phyloP scores from a whole-genome alignment of 2,329 filamentous ascomycete genomes.

The Periconia digitata region DNA sequence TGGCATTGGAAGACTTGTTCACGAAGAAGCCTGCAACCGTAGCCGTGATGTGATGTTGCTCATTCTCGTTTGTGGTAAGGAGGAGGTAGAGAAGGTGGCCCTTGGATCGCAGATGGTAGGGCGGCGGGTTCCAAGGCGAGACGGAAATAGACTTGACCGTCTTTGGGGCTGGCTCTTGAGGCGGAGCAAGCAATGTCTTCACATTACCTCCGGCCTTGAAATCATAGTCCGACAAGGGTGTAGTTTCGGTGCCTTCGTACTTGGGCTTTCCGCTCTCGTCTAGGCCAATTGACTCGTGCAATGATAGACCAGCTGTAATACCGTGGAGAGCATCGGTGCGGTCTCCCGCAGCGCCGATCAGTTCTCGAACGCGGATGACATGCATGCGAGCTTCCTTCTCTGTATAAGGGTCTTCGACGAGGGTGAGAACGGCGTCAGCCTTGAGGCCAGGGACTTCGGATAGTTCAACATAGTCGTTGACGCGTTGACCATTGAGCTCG shows the following conservation, averaged over 20 bases:
- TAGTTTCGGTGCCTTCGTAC: constrained; percentile 35
- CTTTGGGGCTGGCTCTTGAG: constrained; percentile 73
- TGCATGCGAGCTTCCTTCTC: constrained; percentile 98
- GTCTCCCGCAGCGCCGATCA: constrained; percentile 89
- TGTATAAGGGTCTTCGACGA: constrained; percentile 95
- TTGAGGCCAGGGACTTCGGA: constrained; percentile 83
- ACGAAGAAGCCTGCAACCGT: constrained; percentile 96
- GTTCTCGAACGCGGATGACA: constrained; percentile 83
- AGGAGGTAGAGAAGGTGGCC: constrained; percentile 91
- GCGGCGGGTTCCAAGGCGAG: constrained; percentile 95
- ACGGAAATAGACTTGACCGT: constrained; percentile 87
- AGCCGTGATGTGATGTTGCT: constrained; percentile 90
- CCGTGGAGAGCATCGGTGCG: constrained; percentile 86
- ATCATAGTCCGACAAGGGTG: constrained; percentile 68
- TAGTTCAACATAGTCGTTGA: constrained; percentile 94
- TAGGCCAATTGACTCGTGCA: constrained; percentile 76
- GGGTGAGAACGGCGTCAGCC: constrained; percentile 72
- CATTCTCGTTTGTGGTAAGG: constrained; percentile 88
- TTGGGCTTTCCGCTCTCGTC: constrained; percentile 32
- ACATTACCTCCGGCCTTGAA: constrained; percentile 70
- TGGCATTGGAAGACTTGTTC: constrained; percentile 92
- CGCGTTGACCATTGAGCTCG: constrained; percentile 80
- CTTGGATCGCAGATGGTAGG: constrained; percentile 84
- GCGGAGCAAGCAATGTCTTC: constrained; percentile 68
- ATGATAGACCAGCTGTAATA: constrained; percentile 78